These are phyloP conservation scores for Pythium rhizo-oryzae DNA, from an alignment of 352 stramenopile species.

Conservation along the genomic window DNA sequence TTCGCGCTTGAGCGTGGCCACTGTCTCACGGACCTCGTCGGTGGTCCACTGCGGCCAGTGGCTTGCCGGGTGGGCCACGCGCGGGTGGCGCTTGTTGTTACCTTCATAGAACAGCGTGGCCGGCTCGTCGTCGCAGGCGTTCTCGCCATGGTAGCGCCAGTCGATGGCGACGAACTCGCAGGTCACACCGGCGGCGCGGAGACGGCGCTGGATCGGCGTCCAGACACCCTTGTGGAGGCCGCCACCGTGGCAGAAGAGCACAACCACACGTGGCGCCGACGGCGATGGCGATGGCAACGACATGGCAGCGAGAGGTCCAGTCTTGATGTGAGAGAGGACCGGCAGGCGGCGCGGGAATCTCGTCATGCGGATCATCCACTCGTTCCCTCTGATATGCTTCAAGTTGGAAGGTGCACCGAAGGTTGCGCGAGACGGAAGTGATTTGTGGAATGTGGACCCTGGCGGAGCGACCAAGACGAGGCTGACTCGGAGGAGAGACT, in stretches of 20 bases:
- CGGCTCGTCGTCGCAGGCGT: conserved; percentile 23
- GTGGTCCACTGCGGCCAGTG: conserved; percentile 11
- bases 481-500: no score
- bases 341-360: no score
- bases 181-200: conserved; percentile 21
- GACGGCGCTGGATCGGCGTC: conserved; percentile 39
- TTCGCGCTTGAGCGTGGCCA: not conserved
- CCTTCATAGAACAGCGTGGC: conserved; percentile 26
- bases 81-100: conserved; percentile 6
- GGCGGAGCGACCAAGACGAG: no score
- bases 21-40: not conserved
- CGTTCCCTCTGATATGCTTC: no score
- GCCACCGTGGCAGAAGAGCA: conserved; percentile 45
- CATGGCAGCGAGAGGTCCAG: not conserved
- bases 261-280: not conserved
- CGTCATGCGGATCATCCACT: no score
- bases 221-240: conserved; percentile 44
- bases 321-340: not conserved
- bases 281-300: not conserved
- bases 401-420: no score
- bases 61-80: conserved; percentile 30
- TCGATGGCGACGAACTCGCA: conserved; percentile 34
- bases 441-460: no score
- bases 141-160: conserved; percentile 41
- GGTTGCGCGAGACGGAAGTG: no score